Conservation (phyloP, 352 stramenopile species). For the Pythium aristosporum region DNA sequence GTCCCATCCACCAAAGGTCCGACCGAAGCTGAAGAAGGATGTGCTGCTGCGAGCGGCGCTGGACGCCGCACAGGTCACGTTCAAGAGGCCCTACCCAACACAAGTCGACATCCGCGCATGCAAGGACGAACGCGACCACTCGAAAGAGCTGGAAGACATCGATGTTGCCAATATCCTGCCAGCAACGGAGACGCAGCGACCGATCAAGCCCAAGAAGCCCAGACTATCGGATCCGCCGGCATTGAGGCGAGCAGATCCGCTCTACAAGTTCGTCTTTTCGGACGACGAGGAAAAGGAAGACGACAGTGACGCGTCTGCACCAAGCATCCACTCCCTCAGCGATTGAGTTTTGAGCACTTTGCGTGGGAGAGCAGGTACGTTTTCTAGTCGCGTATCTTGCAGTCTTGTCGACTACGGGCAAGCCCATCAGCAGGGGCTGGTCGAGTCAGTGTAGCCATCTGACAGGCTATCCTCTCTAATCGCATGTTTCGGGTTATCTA, state of each 20-base stretch:
- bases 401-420: not conserved
- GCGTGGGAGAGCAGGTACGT: not conserved
- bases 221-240: not conserved
- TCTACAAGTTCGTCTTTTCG: not conserved
- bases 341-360: not conserved
- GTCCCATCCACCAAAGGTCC: no score
- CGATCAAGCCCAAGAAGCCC: not conserved
- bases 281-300: conserved; percentile 23
- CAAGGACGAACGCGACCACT: conserved; percentile 3
- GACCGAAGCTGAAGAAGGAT: not conserved
- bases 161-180: conserved; percentile 10
- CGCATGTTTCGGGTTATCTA: not conserved
- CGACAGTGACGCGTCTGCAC: conserved; percentile 16
- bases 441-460: conserved; percentile 3
- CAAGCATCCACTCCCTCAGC: not conserved
- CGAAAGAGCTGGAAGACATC: conserved; percentile 14
- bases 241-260: not conserved
- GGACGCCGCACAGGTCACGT: not conserved
- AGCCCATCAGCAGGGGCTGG: not conserved
- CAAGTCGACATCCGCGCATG: not conserved
- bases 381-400: not conserved
- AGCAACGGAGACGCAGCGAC: not conserved
- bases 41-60: not conserved
- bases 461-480: not conserved
- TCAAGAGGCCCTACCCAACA: not conserved